phyloP scores from a whole-genome alignment of 345 rosid species.

The Citrus cavaleriei region DNA sequence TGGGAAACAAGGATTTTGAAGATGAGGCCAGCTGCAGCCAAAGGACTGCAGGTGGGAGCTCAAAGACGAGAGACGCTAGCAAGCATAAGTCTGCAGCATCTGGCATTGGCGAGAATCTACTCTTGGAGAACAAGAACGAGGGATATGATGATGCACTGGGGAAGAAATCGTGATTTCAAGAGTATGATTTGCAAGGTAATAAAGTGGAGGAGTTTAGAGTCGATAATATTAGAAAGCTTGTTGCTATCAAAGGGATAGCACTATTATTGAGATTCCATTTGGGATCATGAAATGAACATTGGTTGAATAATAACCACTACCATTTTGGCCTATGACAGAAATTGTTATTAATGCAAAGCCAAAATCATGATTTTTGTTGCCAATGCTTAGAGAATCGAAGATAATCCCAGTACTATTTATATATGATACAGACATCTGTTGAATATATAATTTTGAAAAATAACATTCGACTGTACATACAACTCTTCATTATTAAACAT shows the following conservation, averaged over 20 bases:
- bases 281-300: neutral
- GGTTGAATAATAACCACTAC: neutral
- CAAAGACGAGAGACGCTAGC: conserved; percentile 8
- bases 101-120: neutral
- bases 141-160: conserved; percentile 17
- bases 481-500: neutral
- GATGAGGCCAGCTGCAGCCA: conserved; percentile 29
- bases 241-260: neutral
- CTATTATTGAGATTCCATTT: neutral
- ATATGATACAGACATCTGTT: neutral
- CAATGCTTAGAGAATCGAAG: no score
- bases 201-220: neutral
- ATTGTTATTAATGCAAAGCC: neutral
- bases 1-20: conserved; percentile 33
- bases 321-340: neutral
- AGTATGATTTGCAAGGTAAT: neutral
- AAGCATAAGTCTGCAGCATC: conserved; percentile 3
- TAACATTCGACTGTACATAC: neutral
- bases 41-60: conserved; percentile 17
- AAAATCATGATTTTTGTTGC: neutral
- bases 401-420: no score
- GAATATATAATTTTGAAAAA: neutral
- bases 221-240: neutral
- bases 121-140: conserved; percentile 1
- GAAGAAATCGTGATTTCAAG: conserved; percentile 4